phyloP scores from a whole-genome alignment of 164 flowering plant species.

The Cinnamomum micranthum region DNA sequence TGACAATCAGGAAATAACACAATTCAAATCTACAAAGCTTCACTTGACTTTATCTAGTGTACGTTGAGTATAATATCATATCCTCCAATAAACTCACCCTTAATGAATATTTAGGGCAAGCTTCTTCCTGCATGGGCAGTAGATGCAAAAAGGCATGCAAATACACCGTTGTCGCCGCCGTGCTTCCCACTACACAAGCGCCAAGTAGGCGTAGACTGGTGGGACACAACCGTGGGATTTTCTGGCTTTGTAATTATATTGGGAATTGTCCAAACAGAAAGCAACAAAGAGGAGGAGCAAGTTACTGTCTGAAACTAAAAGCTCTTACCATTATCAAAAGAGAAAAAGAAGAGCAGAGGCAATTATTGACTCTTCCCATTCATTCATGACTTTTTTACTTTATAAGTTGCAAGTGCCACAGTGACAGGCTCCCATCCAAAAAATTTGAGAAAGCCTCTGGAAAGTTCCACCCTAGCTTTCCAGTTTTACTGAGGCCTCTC shows the following conservation, averaged over 20 bases:
- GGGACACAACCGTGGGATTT: background rate
- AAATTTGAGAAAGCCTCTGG: background rate
- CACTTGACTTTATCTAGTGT: constrained; percentile 48
- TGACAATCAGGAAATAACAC: background rate
- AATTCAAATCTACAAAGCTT: background rate
- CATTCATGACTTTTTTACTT: no score
- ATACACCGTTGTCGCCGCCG: background rate
- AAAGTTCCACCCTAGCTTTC: background rate
- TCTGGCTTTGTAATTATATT: background rate
- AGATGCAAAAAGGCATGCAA: background rate
- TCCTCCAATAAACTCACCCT: constrained; percentile 91
- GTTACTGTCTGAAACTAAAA: background rate
- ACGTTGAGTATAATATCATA: constrained; percentile 78
- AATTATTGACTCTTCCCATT: background rate
- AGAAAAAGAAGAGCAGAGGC: background rate
- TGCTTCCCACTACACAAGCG: background rate
- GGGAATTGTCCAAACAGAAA: background rate
- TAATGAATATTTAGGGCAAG: constrained; percentile 56
- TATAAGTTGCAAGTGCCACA: background rate
- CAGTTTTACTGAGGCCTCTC: background rate
- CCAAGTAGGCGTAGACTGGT: background rate
- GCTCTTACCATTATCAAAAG: background rate
- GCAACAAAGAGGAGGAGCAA: background rate
- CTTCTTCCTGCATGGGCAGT: background rate
- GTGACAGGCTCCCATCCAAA: background rate